phyloP scores from a whole-genome alignment of 305 asterid species.

The Rubia tinctorum region DNA sequence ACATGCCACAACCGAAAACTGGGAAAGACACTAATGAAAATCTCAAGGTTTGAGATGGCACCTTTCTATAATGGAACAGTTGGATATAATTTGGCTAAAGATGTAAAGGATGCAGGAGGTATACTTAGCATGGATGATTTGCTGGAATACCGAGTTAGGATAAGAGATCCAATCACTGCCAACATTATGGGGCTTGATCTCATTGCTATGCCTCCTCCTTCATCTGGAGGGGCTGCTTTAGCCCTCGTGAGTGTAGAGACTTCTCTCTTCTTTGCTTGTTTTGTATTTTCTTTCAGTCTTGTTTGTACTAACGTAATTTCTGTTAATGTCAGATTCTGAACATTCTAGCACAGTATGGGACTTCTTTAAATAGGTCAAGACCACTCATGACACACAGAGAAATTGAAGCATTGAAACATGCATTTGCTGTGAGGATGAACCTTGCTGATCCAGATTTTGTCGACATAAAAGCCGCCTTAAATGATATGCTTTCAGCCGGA shows the following conservation, averaged over 20 bases:
- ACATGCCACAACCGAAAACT: conserved; percentile 44
- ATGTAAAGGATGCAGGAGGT: conserved; percentile 51
- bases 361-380: conserved; percentile 23
- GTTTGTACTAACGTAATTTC: neutral
- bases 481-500: conserved; percentile 48
- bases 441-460: conserved; percentile 69
- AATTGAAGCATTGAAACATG: conserved; percentile 65
- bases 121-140: conserved; percentile 51
- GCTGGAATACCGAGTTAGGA: conserved; percentile 41
- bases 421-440: conserved; percentile 51
- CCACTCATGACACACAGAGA: conserved; percentile 49
- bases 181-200: conserved; percentile 45
- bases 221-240: conserved; percentile 61
- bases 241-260: conserved; percentile 45
- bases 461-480: conserved; percentile 24
- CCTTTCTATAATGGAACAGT: conserved; percentile 55
- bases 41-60: conserved; percentile 38
- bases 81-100: conserved; percentile 45
- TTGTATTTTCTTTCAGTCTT: neutral
- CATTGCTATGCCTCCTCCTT: conserved; percentile 71
- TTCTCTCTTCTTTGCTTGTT: neutral
- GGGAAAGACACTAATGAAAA: conserved; percentile 32
- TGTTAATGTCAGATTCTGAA: conserved; percentile 45
- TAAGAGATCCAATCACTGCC: conserved; percentile 38
- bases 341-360: conserved; percentile 49